Percentiles rank a stretch among this genome's conserved stretches.
Conservation (phyloP, 2,329 filamentous ascomycete genomes). For the Paecilomyces variotii region DNA sequence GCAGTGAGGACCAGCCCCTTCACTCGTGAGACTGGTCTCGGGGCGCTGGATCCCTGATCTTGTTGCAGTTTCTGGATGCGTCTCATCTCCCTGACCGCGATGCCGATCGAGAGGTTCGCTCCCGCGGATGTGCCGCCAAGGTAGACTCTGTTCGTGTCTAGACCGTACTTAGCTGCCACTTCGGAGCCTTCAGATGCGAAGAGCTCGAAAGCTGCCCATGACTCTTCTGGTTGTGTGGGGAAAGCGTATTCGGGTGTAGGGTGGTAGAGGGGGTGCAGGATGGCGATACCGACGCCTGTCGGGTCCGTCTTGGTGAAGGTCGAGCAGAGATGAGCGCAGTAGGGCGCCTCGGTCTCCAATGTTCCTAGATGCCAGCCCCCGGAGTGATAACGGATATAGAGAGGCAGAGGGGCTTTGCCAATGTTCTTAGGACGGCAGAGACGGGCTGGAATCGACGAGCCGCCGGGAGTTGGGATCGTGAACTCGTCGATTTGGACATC, state of each 20-base stretch:
- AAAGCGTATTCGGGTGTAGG: neutral
- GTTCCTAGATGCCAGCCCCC: neutral
- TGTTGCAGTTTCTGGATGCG: neutral
- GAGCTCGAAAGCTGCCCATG: neutral
- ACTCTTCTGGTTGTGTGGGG: neutral
- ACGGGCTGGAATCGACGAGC: neutral
- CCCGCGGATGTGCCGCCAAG: neutral
- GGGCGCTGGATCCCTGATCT: neutral
- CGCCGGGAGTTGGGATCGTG: neutral
- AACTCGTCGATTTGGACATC: neutral
- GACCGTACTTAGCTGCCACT: neutral
- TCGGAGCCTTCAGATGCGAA: neutral
- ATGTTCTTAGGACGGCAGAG: neutral
- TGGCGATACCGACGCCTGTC: neutral
- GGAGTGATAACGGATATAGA: neutral
- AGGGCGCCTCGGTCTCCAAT: neutral
- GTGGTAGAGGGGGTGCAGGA: neutral
- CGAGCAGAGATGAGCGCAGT: neutral
- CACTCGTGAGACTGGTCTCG: neutral
- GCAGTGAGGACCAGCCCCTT: neutral
- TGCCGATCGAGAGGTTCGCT: neutral
- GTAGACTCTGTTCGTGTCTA: neutral
- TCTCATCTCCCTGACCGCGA: conserved; percentile 1
- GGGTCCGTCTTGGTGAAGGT: neutral
- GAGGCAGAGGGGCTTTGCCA: neutral